Conservation (phyloP, 305 asterid genomes). For the Plantago lanceolata region DNA sequence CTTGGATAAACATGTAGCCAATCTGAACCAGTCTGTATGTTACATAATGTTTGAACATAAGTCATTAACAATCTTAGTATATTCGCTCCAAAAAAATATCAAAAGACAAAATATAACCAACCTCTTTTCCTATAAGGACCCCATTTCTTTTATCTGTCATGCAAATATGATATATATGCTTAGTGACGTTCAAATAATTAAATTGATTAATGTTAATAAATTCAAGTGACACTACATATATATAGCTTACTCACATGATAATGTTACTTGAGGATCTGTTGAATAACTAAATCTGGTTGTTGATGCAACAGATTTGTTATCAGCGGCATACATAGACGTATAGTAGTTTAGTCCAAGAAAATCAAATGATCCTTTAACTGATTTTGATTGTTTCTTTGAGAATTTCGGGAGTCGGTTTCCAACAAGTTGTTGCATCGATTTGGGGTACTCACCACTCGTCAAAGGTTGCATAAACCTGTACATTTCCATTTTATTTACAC, state of each 20-base stretch:
- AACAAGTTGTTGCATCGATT: slow-evolving; percentile 10
- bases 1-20: slow-evolving; percentile 20
- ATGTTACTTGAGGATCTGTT: slow-evolving; percentile 9
- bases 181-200: background rate
- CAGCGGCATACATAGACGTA: slow-evolving; percentile 19
- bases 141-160: slow-evolving; percentile 3
- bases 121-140: slow-evolving; percentile 12
- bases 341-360: slow-evolving; percentile 36
- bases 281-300: slow-evolving; percentile 9
- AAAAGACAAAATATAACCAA: background rate
- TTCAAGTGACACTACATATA: background rate
- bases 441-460: slow-evolving; percentile 22
- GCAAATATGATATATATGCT: background rate
- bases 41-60: background rate
- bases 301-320: slow-evolving; percentile 1
- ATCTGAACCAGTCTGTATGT: slow-evolving; percentile 2
- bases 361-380: slow-evolving; percentile 26
- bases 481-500: background rate
- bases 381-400: slow-evolving; percentile 2
- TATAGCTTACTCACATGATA: slow-evolving; percentile 8
- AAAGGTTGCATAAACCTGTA: slow-evolving; percentile 30
- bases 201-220: background rate
- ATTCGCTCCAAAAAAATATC: background rate
- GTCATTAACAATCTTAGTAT: background rate
- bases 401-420: slow-evolving; percentile 27